These are phyloP conservation scores for Fragaria iinumae DNA, from an alignment of 306 rosid genomes.

Conservation along the genomic window DNA sequence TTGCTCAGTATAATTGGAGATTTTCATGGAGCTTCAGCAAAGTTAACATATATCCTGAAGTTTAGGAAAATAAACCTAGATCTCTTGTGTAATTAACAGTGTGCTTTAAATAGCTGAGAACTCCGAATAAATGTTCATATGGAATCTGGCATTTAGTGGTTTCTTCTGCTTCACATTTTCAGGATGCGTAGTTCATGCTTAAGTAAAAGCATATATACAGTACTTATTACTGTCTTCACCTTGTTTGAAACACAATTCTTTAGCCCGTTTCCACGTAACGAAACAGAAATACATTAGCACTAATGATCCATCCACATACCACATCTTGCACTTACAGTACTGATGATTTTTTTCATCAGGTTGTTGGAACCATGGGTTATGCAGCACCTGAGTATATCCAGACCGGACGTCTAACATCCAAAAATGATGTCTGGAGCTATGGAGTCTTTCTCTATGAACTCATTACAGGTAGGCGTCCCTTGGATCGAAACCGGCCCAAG, in stretches of 20 bases:
- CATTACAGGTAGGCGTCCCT: slow-evolving; percentile 88
- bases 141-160: neutral
- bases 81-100: neutral
- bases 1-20: neutral
- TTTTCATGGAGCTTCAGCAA: neutral
- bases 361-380: slow-evolving; percentile 96
- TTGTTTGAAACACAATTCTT: neutral
- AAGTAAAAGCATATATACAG: neutral
- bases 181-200: neutral
- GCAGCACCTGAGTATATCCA: slow-evolving; percentile 95
- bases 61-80: neutral
- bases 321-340: slow-evolving; percentile 22
- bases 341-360: slow-evolving; percentile 48
- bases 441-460: slow-evolving; percentile 97
- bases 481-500: slow-evolving; percentile 86
- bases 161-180: neutral
- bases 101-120: neutral
- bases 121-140: neutral
- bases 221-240: neutral
- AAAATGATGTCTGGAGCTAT: slow-evolving; percentile 91
- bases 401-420: slow-evolving; percentile 85
- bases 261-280: neutral
- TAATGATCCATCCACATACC: neutral
- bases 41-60: neutral
- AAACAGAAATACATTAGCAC: neutral